These are phyloP conservation scores for Clonostachys byssicola DNA, from an alignment of 2,329 filamentous ascomycete species.

Conservation along the genomic window DNA sequence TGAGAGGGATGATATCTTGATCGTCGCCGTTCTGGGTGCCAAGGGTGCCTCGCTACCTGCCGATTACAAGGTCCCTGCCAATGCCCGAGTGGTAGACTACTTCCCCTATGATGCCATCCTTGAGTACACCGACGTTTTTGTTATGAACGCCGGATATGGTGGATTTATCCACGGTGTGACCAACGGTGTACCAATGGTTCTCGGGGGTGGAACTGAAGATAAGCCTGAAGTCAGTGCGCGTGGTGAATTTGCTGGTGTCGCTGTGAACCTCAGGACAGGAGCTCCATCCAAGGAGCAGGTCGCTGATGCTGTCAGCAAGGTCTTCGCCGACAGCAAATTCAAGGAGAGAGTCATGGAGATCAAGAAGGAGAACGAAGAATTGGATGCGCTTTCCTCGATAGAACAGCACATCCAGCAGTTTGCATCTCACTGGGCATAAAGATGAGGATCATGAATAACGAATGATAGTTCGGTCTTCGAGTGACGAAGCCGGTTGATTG, in stretches of 20 bases:
- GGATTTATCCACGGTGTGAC: conserved; percentile 37
- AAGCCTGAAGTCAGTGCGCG: conserved; percentile 34
- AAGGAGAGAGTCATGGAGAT: conserved; percentile 21
- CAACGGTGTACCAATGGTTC: conserved; percentile 40
- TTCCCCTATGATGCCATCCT: conserved; percentile 42
- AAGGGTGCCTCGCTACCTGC: conserved; percentile 13
- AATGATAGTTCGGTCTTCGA: too few relatives aligned
- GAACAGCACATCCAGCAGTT: background rate
- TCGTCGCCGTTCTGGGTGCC: conserved; percentile 22
- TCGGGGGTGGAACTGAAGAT: conserved; percentile 34
- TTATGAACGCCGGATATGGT: conserved; percentile 45
- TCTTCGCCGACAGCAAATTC: conserved; percentile 20
- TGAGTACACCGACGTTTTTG: conserved; percentile 35
- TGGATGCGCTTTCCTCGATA: conserved; percentile 7
- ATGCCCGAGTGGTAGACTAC: conserved; percentile 39
- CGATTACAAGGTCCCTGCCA: conserved; percentile 25
- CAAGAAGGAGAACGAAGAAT: conserved; percentile 22
- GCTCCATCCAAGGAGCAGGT: conserved; percentile 19
- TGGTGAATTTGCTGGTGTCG: conserved; percentile 36
- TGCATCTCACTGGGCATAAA: too few relatives aligned
- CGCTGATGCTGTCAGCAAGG: conserved; percentile 17
- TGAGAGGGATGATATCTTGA: conserved; percentile 27
- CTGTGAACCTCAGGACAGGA: conserved; percentile 34
- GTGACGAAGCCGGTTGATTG: too few relatives aligned
- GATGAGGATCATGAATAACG: too few relatives aligned